Evolutionary conservation across 345 rosid genomes (phyloP), one percentile per base, ranked within the genome.

Genomic region (Bruguiera sexangula): DNA sequence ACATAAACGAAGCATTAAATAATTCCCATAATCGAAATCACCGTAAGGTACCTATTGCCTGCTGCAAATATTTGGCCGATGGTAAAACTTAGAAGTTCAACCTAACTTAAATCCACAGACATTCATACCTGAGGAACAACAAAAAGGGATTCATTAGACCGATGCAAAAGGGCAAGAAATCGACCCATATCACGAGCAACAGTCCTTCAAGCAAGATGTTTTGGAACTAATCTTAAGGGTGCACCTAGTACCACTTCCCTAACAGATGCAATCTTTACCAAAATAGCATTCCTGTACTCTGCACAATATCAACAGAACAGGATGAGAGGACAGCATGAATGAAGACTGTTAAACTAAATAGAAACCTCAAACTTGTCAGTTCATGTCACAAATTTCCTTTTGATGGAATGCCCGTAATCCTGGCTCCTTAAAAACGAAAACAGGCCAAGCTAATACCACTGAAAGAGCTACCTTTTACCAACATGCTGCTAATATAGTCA

Each of bases 221-320:
- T 85, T 63, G 90, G 80, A 21, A 86, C 83, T 60, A 84, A 73
- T 68, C 86, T 89, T 50, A 95, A 80, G 4, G 99, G 97, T 8
- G 97, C 94, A 79, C 96, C 98, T 71, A 92, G 74, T 27, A 89
- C 97, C 2, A 90, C 87, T 82, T 89, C 96, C 81, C 94, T 88
- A 50, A 90, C 84, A 11, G 94, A 95, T 72, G 99, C 96, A 75
- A 95, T 62, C 81, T 27, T 24, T n/a, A n/a, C n/a, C n/a, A n/a
- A n/a, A n/a, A n/a, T n/a, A n/a, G n/a, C n/a, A n/a, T n/a, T n/a
- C n/a, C n/a, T n/a, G n/a, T n/a, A n/a, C n/a, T n/a, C n/a, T n/a
- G n/a, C n/a, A n/a, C n/a, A n/a, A n/a, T n/a, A n/a, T n/a, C n/a
- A n/a, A n/a, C n/a, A n/a, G n/a, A n/a, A n/a, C n/a, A n/a, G n/a